Percentiles rank a stretch among this genome's conserved stretches.
Conservation (phyloP, 169 alveolate genomes). For the Plasmodium reichenowi region DNA sequence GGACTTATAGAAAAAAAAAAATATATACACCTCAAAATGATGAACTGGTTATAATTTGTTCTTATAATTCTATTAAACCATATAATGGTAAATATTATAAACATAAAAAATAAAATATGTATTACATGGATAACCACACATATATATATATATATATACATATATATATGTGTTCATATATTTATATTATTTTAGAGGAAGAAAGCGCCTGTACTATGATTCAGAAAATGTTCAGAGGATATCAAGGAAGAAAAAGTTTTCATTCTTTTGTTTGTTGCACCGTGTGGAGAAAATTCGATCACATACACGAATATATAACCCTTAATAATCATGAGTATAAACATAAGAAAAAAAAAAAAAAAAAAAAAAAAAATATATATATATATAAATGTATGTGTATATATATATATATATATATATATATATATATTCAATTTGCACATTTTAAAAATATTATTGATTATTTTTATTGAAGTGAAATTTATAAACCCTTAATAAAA, state of each 20-base stretch:
- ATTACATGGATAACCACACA: background rate
- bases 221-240: slow-evolving; percentile 41
- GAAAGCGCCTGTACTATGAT: slow-evolving; percentile 63
- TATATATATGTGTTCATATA: background rate
- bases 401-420: background rate
- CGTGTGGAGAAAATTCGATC: slow-evolving; percentile 65
- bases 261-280: slow-evolving; percentile 32
- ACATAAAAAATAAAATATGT: background rate
- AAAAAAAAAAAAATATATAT: background rate
- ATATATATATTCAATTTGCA: background rate
- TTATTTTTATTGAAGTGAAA: slow-evolving; percentile 19
- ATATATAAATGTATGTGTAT: background rate
- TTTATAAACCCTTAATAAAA: slow-evolving; percentile 62
- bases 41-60: slow-evolving; percentile 21
- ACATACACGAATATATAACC: slow-evolving; percentile 53
- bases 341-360: background rate
- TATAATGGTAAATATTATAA: slow-evolving; percentile 19
- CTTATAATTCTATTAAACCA: slow-evolving; percentile 24
- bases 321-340: slow-evolving; percentile 56
- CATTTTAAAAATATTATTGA: background rate
- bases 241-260: slow-evolving; percentile 36
- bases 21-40: slow-evolving; percentile 28
- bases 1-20: slow-evolving; percentile 15
- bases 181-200: slow-evolving; percentile 12
- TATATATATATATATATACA: background rate